Base-by-base conservation (phyloP, 495 filamentous ascomycete genomes). In the Aspergillus biplanus region DNA sequence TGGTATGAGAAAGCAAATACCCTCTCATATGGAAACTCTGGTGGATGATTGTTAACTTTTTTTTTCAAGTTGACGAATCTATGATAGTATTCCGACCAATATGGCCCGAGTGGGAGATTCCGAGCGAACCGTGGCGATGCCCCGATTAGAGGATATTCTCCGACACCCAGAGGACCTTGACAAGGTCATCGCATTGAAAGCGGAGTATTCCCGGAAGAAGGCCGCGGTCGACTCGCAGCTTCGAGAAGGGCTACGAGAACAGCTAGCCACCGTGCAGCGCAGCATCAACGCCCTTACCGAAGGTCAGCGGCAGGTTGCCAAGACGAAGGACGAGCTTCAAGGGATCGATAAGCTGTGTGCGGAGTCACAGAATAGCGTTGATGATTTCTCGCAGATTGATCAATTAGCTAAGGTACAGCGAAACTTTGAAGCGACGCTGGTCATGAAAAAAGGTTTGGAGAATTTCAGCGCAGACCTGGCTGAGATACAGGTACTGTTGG, bases 261-360 rank as follows among this genome's bases (percentile, higher is more conserved):
- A 99, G 78, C 83, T 98, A 53, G 90, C 95, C 72, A 89, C 92
- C 7, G 97, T 96, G 18, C 92, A 97, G 78, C 82, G 87, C 54
- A 95, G 96, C 71, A 97, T 99, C 85, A 87, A 80, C 59, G 86
- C 87, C 39, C 87, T 99, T 61, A 85, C 84, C 46, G 92, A 97
- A 75, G 93, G 92, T 54, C 92, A 97, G 75, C 87, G 92, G 66
- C 90, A 89, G 53, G 88, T 98, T 12, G 87, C 90, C 63, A 85
- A 87, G 64, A 97, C 97, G 69, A 94, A 94, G 75, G 96, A 98
- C 69, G 95, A 98, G 80, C 93, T 99, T 83, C 90, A 93, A 81
- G 95, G 95, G 77, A 97, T 99, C 73, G 96, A 98, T 77, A 94
- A 93, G 81, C 84, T 99, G 55, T 98, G 95, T 78, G 90, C 92